Percentiles rank a stretch among this genome's conserved stretches.
Evolutionary conservation across 768 basidiomycete species (phyloP).

Genomic region (Leccinum truebloodii): DNA sequence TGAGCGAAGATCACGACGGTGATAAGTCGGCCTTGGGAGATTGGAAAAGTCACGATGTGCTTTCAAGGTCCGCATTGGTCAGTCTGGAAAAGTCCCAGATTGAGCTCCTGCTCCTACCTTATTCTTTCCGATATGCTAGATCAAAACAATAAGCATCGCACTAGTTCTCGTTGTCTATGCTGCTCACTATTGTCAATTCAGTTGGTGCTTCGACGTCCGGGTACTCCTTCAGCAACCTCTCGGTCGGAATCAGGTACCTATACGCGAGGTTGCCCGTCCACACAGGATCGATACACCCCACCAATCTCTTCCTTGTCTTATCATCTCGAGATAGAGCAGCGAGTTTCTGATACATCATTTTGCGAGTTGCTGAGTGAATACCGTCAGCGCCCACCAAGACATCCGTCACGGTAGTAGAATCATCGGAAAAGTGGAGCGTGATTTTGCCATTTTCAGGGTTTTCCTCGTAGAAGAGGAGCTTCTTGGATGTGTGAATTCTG

Average conservation of each 20-base stretch:
- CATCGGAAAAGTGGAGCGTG: constrained; percentile 38
- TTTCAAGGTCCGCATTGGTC: constrained; percentile 13
- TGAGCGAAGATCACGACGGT: constrained; percentile 38
- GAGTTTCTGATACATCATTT: constrained; percentile 24
- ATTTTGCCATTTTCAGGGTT: constrained; percentile 26
- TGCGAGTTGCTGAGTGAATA: constrained; percentile 38
- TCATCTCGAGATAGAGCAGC: constrained; percentile 12
- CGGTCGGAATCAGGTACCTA: constrained; percentile 36
- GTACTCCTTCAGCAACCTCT: constrained; percentile 31
- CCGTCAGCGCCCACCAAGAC: constrained; percentile 47
- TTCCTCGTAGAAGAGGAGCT: constrained; percentile 33
- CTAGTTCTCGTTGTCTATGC: neutral
- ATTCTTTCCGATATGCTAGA: constrained; percentile 30
- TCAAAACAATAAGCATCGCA: constrained; percentile 3
- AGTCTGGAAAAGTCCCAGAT: neutral
- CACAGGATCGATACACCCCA: constrained; percentile 33
- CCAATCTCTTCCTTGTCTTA: constrained; percentile 9
- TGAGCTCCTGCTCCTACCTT: constrained; percentile 5
- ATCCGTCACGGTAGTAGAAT: constrained; percentile 37
- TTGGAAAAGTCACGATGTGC: constrained; percentile 43
- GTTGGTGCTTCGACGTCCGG: constrained; percentile 32
- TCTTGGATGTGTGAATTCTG: constrained; percentile 37
- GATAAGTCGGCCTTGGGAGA: constrained; percentile 38
- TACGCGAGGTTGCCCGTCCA: constrained; percentile 42
- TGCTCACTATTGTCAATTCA: constrained; percentile 26